A percentile compares a stretch with the other conserved stretches of the same genome.
These are phyloP conservation scores for Tetrahymena thermophila DNA, from an alignment of 73 alveolate genomes.

Conservation along the genomic window DNA sequence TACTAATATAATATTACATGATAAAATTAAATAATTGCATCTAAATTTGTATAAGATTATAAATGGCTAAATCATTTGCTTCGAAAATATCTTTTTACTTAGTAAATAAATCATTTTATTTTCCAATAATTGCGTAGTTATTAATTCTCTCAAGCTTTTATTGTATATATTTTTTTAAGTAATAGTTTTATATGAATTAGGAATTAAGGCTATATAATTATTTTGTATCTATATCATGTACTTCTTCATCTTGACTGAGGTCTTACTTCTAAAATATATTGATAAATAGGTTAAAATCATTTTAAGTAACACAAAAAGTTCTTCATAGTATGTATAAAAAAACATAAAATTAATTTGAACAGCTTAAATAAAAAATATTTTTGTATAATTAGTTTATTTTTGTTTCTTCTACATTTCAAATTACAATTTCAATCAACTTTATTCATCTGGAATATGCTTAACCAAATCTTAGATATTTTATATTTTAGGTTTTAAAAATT, in stretches of 20 bases:
- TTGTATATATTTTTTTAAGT: neutral
- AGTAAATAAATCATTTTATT: neutral
- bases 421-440: too few species aligned
- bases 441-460: too few species aligned
- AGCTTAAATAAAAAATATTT: neutral
- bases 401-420: neutral
- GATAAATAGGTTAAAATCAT: neutral
- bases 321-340: neutral
- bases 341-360: too few species aligned
- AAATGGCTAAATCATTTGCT: neutral
- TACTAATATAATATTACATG: neutral
- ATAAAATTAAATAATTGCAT: neutral
- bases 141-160: neutral
- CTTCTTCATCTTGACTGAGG: neutral
- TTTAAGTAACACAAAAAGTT: neutral
- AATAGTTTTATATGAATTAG: neutral
- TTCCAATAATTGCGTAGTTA: neutral
- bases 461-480: neutral
- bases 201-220: neutral
- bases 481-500: too few species aligned
- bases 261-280: neutral
- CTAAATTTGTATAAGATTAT: neutral
- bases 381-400: too few species aligned
- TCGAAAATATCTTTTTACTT: neutral
- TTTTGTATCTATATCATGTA: neutral